These are phyloP conservation scores for Lactifluus volemus DNA, from an alignment of 768 basidiomycete genomes.

Conservation along the genomic window DNA sequence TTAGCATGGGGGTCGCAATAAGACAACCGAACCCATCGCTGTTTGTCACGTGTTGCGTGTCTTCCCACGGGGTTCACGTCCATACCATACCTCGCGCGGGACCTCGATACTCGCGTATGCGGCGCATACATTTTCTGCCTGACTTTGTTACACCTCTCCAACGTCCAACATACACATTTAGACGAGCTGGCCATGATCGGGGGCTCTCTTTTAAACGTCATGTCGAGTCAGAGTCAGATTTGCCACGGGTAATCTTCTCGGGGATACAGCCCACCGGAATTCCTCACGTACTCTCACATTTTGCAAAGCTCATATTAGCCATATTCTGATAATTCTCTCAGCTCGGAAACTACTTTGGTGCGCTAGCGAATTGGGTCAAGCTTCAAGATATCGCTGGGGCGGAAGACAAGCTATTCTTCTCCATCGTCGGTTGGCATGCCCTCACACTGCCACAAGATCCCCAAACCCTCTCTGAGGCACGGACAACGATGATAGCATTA, in stretches of 20 bases:
- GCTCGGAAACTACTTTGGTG: constrained; percentile 93
- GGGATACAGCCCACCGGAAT: constrained; percentile 93
- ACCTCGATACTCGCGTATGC: too few species aligned
- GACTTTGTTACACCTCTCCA: too few species aligned
- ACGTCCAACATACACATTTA: too few species aligned
- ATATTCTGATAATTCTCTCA: constrained; percentile 25
- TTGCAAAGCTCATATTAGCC: background rate
- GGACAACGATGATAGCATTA: constrained; percentile 71
- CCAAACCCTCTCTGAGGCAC: constrained; percentile 45
- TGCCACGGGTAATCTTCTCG: constrained; percentile 55
- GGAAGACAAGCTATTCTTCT: constrained; percentile 65
- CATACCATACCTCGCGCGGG: too few species aligned
- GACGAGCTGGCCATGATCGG: too few species aligned
- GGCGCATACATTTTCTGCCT: too few species aligned
- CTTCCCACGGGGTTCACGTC: too few species aligned
- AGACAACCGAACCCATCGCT: too few species aligned
- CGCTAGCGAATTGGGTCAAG: constrained; percentile 80
- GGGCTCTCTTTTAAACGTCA: too few species aligned
- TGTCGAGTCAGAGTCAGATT: background rate
- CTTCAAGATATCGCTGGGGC: constrained; percentile 55
- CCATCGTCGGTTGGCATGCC: constrained; percentile 92
- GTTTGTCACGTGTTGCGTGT: too few species aligned
- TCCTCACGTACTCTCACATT: constrained; percentile 56
- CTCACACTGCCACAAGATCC: constrained; percentile 89
- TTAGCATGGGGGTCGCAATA: too few species aligned